Base-by-base conservation (phyloP, 2,329 filamentous ascomycete species). In the Xylaria digitata region DNA sequence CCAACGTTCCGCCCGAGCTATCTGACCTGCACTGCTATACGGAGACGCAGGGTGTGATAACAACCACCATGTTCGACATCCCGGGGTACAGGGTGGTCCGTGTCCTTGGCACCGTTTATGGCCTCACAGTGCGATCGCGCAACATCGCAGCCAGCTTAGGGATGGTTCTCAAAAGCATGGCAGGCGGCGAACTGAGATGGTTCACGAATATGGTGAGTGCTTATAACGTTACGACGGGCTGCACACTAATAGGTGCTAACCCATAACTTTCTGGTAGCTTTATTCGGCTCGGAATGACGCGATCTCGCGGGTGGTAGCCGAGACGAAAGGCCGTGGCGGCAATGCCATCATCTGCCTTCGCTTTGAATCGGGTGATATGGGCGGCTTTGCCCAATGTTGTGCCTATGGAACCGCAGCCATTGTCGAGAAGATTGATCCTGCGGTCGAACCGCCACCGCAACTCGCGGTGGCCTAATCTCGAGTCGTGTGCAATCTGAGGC, bases 1-100 rank as follows among this genome's bases (percentile, higher is more conserved):
- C 80, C 40, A 65, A 79, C 50, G 70, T 83, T 43, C 81, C 82
- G 7, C 75, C 79, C 1, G 74, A 79, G 48, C 67, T 84, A 7
- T 82, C 81, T 0, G 84, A 86, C 69, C 77, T 86, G 7, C 83
- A 86, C 76, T 88, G 86, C 79, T 88, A 87, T 77, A 85, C 85
- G 45, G 87, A 89, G 73, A 89, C 87, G 7, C 82, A 86, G 54
- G 87, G 87, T 43, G 82, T 89, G 61, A 85, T 89, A 69, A 89
- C 86, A 0, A 85, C 85, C 0, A 89, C 87, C 60, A 89, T 89
- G 86, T 87, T 86, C 77, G 87, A 89, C 73, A 78, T 90, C 23
- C 87, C 87, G 0, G 87, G 87, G 7, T 89, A 89, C 77, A 85
- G 83, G 68, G 80, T 89, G 54, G 82, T 84, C 43, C 81, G 81